phyloP scores from a whole-genome alignment of 2,329 filamentous ascomycete species.

The Colletotrichum camelliae region DNA sequence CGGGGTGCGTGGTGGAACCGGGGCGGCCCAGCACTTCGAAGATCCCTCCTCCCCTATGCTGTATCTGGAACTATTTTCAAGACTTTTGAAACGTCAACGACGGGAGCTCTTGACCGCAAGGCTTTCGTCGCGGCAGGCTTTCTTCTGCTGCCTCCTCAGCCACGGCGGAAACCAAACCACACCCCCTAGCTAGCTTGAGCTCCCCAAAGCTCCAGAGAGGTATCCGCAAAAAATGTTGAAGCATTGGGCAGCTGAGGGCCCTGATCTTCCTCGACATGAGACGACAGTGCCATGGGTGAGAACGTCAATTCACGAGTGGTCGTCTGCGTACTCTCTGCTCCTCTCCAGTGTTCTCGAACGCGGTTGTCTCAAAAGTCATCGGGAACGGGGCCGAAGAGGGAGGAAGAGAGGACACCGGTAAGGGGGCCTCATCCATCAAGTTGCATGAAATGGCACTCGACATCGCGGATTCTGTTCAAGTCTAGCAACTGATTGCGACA shows the following conservation, averaged over 20 bases:
- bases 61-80: neutral
- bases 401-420: neutral
- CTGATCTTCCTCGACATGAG: constrained; percentile 11
- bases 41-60: neutral
- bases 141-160: neutral
- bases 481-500: neutral
- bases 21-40: neutral
- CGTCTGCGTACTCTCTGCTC: neutral
- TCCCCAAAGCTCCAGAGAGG: neutral
- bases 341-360: constrained; percentile 10
- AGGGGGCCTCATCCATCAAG: neutral
- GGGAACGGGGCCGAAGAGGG: neutral
- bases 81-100: constrained; percentile 11
- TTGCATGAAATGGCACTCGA: neutral
- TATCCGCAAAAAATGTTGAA: neutral
- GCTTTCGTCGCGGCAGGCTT: neutral
- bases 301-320: neutral
- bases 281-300: neutral
- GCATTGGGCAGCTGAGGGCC: constrained; percentile 10
- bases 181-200: neutral
- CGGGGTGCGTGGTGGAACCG: neutral
- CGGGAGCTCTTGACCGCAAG: neutral
- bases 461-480: neutral
- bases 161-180: neutral
- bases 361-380: neutral